Conservation (phyloP, 495 filamentous ascomycete species). For the Xylaria telfairii region DNA sequence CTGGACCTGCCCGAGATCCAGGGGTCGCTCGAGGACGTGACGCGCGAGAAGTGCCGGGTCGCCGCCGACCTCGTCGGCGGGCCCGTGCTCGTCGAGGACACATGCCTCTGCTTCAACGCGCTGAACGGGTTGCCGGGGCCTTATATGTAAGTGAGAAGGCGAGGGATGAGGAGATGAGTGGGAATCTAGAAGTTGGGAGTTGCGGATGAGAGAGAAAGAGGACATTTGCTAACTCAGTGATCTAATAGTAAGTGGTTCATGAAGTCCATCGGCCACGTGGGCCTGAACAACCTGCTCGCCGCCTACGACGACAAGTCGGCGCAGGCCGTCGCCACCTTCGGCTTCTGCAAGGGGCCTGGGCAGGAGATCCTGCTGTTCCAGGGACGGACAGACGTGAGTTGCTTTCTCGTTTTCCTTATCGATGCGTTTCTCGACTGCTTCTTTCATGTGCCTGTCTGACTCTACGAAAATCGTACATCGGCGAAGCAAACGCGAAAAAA, state of each 20-base stretch:
- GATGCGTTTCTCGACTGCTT: too few species aligned
- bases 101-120: constrained; percentile 89
- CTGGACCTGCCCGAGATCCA: constrained; percentile 90
- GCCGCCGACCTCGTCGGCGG: constrained; percentile 76
- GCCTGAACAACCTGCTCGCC: constrained; percentile 89
- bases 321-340: constrained; percentile 95
- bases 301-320: constrained; percentile 89
- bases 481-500: not conserved
- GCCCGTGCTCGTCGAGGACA: constrained; percentile 95
- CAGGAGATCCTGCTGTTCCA: constrained; percentile 89
- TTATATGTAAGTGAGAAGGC: too few species aligned
- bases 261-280: constrained; percentile 75
- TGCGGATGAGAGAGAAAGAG: not conserved
- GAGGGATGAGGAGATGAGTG: too few species aligned
- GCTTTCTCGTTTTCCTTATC: constrained; percentile 5
- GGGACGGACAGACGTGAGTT: constrained; percentile 69
- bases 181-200: not conserved
- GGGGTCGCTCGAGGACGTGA: constrained; percentile 90
- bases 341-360: constrained; percentile 83
- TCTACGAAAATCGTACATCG: not conserved
- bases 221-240: constrained; percentile 18
- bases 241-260: constrained; percentile 87
- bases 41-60: constrained; percentile 80
- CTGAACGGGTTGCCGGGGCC: constrained; percentile 90
- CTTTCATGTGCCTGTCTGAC: not conserved